Base-by-base conservation (phyloP, 805 yeast genomes). In the Hanseniaspora clermontiae region DNA sequence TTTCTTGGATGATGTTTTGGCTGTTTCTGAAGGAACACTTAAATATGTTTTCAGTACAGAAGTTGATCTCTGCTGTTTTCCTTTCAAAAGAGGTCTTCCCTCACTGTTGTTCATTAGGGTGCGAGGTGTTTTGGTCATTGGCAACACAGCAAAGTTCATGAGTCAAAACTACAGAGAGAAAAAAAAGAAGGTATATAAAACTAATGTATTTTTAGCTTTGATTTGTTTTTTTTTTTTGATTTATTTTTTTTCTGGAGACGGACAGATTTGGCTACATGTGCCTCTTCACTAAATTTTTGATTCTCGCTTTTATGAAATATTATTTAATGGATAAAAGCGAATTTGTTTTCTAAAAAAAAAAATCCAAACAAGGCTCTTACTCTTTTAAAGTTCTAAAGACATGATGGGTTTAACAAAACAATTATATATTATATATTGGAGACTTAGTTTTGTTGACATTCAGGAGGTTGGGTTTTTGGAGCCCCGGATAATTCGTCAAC, bases 401-500 rank as follows among this genome's bases (percentile, higher is more conserved):
- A 24, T 24, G 27, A 24, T 4, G 3, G 27, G 5, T 24, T 24
- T 11, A 32, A 27, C 10, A 39, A 29, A 12, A 40, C 14, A 49
- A 5, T 7, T 47, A 3, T 2, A n/a, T n/a, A 4, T 24, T 15
- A 6, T 24, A 31, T 14, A 24, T 2, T 48, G 10, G 15, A n/a
- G 1, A 27, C 6, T 59, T 70, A 82, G 61, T 81, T 81, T 65
- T 84, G 91, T 64, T 83, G 80, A 69, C 93, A 85, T 68, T 84
- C 91, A 42, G 87, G 85, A 31, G 89, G 84, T 63, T 79, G 79
- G 61, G 80, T 77, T 67, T 78, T 76, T 40, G 74, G 74, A 31
- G 48, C 55, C 40, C 61, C 65, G 14, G 63, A 63, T 31, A 61
- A 75, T 42, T 66, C 63, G 56, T 61, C 70, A 14, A 68, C 72